These are phyloP conservation scores for Pleurotus pulmonarius DNA, from an alignment of 768 basidiomycete species.

Conservation along the genomic window DNA sequence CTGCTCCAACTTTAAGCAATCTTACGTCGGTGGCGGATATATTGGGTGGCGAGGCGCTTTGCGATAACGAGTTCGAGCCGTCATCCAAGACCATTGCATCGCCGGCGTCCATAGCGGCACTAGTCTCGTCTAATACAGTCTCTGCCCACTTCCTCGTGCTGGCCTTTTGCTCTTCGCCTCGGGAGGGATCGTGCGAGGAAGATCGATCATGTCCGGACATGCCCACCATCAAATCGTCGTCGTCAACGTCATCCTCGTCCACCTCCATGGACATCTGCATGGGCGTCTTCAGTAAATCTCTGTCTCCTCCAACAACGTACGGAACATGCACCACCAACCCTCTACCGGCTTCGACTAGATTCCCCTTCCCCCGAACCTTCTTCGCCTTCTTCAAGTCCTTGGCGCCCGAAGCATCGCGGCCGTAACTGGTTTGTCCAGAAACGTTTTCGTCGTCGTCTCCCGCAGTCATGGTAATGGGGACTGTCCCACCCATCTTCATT, in stretches of 20 bases:
- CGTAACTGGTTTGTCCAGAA: neutral
- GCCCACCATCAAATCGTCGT: neutral
- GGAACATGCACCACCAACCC: slow-evolving; percentile 29
- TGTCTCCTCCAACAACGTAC: slow-evolving; percentile 10
- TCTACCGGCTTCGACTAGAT: slow-evolving; percentile 3
- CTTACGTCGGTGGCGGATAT: neutral
- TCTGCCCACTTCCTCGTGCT: slow-evolving; percentile 46
- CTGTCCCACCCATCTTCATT: neutral
- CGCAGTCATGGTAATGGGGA: neutral
- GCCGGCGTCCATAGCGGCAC: neutral
- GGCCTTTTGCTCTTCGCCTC: slow-evolving; percentile 13
- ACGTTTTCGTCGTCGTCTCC: neutral
- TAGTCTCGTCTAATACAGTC: slow-evolving; percentile 30
- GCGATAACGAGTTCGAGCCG: neutral
- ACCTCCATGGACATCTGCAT: slow-evolving; percentile 20
- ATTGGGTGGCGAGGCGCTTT: neutral
- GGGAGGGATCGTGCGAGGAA: no score
- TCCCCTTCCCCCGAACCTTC: slow-evolving; percentile 30
- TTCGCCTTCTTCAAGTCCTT: neutral
- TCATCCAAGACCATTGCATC: slow-evolving; percentile 1
- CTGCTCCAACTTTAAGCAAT: no score
- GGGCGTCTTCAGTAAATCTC: slow-evolving; percentile 8
- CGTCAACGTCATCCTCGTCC: slow-evolving; percentile 13
- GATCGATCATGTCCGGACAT: neutral
- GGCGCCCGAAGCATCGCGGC: neutral